Conservation (phyloP, 176 grass and related monocot genomes). For the Musa troglodytarum region DNA sequence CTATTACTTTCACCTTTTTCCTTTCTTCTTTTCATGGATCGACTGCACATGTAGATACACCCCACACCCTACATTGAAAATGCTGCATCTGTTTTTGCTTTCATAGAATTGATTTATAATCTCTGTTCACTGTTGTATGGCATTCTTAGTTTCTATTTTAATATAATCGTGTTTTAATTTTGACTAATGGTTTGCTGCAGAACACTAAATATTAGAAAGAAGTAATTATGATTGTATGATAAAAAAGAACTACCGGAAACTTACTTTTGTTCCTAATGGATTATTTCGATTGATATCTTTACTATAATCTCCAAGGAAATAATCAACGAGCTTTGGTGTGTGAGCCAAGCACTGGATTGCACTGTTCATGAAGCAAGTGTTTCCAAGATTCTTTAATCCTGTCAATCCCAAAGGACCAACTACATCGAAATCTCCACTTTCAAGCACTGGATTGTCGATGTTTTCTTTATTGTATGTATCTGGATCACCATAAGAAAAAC, state of each 20-base stretch:
- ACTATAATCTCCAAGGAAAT: constrained; percentile 79
- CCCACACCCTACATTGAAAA: too few relatives aligned
- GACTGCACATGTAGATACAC: too few relatives aligned
- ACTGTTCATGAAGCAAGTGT: constrained; percentile 99
- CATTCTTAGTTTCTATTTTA: too few relatives aligned
- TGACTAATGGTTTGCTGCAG: too few relatives aligned
- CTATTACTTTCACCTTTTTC: too few relatives aligned
- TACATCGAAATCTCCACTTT: constrained; percentile 37
- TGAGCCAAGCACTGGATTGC: constrained; percentile 92
- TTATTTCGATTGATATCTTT: constrained; percentile 78
- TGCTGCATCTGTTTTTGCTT: too few relatives aligned
- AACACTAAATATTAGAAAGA: too few relatives aligned
- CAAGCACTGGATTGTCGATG: constrained; percentile 31
- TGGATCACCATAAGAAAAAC: constrained; percentile 1
- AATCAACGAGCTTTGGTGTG: constrained; percentile 77
- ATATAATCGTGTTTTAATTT: too few relatives aligned
- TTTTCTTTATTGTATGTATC: constrained; percentile 25
- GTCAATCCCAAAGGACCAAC: constrained; percentile 51
- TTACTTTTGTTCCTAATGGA: constrained; percentile 92
- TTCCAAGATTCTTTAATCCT: constrained; percentile 93
- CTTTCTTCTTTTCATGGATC: too few relatives aligned
- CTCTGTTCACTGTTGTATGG: too few relatives aligned
- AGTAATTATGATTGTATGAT: too few relatives aligned
- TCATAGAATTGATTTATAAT: too few relatives aligned
- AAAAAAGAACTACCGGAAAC: not conserved